Conservation (phyloP, 2,329 filamentous ascomycete species). For the Rhinocladiella similis region DNA sequence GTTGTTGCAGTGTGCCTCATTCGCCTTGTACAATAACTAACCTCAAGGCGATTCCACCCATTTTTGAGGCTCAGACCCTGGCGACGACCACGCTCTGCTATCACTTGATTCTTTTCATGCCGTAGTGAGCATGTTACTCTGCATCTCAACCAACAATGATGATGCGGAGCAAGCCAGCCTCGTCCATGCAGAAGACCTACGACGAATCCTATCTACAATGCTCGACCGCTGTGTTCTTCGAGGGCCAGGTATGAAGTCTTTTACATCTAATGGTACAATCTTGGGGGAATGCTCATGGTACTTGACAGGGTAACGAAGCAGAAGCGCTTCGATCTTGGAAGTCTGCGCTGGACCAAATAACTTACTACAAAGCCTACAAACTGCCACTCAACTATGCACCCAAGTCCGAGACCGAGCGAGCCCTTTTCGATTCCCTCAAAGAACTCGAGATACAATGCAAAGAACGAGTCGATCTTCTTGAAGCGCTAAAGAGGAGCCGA, state of each 20-base stretch:
- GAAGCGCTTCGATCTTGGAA: constrained; percentile 92
- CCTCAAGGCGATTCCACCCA: neutral
- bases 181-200: constrained; percentile 92
- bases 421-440: constrained; percentile 76
- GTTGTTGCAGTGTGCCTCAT: neutral
- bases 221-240: constrained; percentile 94
- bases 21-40: neutral
- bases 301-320: constrained; percentile 74
- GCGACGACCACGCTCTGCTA: neutral
- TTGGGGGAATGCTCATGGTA: neutral
- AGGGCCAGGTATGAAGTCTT: constrained; percentile 68
- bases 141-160: constrained; percentile 34
- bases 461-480: constrained; percentile 84
- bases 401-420: constrained; percentile 78
- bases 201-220: constrained; percentile 94
- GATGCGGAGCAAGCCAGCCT: constrained; percentile 60
- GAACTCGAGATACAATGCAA: constrained; percentile 89
- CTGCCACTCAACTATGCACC: constrained; percentile 68
- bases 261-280: neutral
- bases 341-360: constrained; percentile 82
- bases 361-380: constrained; percentile 78
- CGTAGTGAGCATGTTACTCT: constrained; percentile 16
- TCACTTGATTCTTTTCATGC: neutral
- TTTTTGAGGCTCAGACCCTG: constrained; percentile 1
- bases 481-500: constrained; percentile 70